Evolutionary conservation across 1,284 basidiomycete genomes (phyloP), one percentile per base, ranked within the genome.

Genomic region (Cutaneotrichosporon sp.): DNA sequence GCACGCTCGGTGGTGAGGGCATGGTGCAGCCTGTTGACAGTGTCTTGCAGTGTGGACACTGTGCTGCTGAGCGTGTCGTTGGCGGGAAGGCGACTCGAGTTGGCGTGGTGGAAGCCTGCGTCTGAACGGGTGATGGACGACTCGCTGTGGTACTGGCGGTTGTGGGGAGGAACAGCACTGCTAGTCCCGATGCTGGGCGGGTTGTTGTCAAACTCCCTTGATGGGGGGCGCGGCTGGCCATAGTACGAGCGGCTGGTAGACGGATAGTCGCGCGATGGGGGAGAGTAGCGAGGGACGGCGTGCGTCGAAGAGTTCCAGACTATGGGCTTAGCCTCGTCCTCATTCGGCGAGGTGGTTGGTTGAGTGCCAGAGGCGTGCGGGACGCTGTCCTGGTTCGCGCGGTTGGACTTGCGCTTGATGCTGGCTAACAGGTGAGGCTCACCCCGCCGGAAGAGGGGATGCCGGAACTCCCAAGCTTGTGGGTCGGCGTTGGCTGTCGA

Each of bases 401-500:
- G 68, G n/a, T 73, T 71, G 1, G 75, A 71, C 58, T 79, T 79
- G 34, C 77, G 71, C 65, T 79, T 80, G 69, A 82, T 81, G 24
- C 67, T 67, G 2, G 75, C 68, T 9, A 82, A 71, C 3, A 80
- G 67, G 22, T 78, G 75, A 8, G 79, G 78, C 46, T 80, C 74
- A 14, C 76, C 80, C 9, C 76, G 73, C 4, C 76, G 76, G 64
- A 82, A 82, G 9, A 75, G 68, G 0, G 74, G 71, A 60, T 82
- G 80, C 25, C 79, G 73, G 59, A 82, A 82, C 66, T 82, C 81
- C 80, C 80, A 81, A 0, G 80, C 76, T n/a, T 75, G 72, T 0
- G 76, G 72, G 36, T 76, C 74, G 20, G 68, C 62, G 1, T 76
- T 70, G 9, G 75, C 70, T 2, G 72, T 70, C 33, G 67, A 64